A percentile compares a stretch with the other conserved stretches of the same genome.
Evolutionary conservation across 495 filamentous ascomycete genomes (phyloP).

Genomic region (Glonium stellatum): DNA sequence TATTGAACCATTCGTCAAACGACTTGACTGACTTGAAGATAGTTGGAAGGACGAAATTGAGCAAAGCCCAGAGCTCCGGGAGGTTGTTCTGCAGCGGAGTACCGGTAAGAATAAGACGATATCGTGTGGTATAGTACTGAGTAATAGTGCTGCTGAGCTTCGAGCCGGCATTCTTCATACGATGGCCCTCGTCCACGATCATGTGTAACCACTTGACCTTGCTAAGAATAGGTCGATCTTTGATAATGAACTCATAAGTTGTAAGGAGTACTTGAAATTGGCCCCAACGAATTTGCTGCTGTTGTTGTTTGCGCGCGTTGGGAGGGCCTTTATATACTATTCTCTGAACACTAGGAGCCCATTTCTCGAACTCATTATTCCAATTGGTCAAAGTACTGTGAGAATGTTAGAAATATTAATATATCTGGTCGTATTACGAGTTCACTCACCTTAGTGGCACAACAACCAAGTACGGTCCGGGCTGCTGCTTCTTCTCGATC

Average conservation of each 20-base stretch:
- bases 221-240: constrained; percentile 85
- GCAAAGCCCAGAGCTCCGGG: constrained; percentile 89
- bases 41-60: constrained; percentile 95
- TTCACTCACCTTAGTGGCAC: constrained; percentile 56
- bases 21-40: constrained; percentile 99
- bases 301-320: constrained; percentile 77
- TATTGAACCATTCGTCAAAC: constrained; percentile 99
- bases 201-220: constrained; percentile 99
- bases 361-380: constrained; percentile 98
- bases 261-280: constrained; percentile 94
- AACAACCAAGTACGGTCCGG: constrained; percentile 91
- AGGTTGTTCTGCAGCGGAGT: constrained; percentile 97
- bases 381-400: constrained; percentile 86
- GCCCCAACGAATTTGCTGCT: constrained; percentile 88
- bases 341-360: constrained; percentile 78
- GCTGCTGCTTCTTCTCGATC: constrained; percentile 90
- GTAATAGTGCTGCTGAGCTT: constrained; percentile 93
- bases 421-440: background rate
- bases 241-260: constrained; percentile 99
- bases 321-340: constrained; percentile 97
- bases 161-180: constrained; percentile 98
- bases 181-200: constrained; percentile 99
- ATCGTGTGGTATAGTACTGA: constrained; percentile 88
- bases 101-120: constrained; percentile 93
- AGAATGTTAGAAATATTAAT: constrained; percentile 29